phyloP scores from a whole-genome alignment of 768 basidiomycete species.

The Xerocomellus dryophilus region DNA sequence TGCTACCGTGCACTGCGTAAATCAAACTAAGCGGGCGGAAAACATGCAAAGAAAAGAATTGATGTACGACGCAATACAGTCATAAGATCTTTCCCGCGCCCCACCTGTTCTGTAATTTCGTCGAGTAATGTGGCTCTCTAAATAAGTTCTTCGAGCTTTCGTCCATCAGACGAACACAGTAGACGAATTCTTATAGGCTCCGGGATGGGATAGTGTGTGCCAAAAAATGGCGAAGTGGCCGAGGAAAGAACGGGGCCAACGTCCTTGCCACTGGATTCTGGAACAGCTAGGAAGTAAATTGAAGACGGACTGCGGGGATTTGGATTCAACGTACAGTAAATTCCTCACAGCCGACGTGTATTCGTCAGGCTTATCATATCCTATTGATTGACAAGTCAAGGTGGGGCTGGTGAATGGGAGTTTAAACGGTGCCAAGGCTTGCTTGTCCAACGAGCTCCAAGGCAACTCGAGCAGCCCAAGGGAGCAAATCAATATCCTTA shows the following conservation, averaged over 20 bases:
- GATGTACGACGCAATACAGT: too few species aligned
- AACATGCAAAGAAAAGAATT: not conserved
- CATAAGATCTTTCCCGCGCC: not conserved
- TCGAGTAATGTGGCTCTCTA: not conserved
- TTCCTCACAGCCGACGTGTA: conserved; percentile 1
- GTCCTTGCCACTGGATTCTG: not conserved
- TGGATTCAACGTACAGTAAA: not conserved
- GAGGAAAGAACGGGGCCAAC: not conserved
- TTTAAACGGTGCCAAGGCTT: too few species aligned
- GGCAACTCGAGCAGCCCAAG: too few species aligned
- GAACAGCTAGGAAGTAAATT: not conserved
- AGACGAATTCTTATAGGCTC: not conserved
- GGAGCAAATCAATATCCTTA: too few species aligned
- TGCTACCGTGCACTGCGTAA: not conserved
- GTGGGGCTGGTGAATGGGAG: too few species aligned
- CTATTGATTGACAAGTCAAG: too few species aligned
- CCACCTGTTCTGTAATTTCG: not conserved
- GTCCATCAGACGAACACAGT: not conserved
- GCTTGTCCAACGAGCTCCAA: too few species aligned
- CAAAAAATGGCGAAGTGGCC: not conserved
- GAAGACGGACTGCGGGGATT: not conserved
- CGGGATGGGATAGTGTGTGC: not conserved
- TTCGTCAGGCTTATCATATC: conserved; percentile 1
- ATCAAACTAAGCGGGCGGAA: not conserved
- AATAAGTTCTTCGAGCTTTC: conserved; percentile 1